A percentile compares a stretch with the other conserved stretches of the same genome.
Conservation (phyloP, 208 protist species). For the Crithidia brevicula region DNA sequence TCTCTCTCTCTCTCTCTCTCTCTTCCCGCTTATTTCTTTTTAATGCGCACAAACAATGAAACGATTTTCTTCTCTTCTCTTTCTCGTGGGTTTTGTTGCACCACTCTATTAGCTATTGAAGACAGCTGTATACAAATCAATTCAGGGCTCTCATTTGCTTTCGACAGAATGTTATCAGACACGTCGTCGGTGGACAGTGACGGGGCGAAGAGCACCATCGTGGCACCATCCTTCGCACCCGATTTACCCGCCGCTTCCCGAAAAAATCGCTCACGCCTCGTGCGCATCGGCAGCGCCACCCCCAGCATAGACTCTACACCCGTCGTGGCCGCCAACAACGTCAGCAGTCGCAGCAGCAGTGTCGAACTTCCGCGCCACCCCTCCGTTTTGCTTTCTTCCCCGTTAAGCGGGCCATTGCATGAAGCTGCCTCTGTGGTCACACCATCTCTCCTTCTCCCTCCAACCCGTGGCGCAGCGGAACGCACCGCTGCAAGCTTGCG, state of each 20-base stretch:
- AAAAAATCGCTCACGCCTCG: not conserved
- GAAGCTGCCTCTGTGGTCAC: not conserved
- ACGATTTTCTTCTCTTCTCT: not conserved
- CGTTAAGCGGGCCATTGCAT: no score
- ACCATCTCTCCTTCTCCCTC: not conserved
- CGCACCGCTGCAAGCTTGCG: not conserved
- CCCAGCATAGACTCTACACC: not conserved
- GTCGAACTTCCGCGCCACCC: no score
- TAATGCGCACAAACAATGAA: no score
- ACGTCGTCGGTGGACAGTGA: conserved; percentile 1
- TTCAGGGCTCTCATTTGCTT: no score
- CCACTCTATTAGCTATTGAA: not conserved
- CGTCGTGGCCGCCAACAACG: not conserved
- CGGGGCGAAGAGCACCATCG: not conserved
- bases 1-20: not conserved
- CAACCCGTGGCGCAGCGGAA: not conserved
- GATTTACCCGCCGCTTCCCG: not conserved
- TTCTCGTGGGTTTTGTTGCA: not conserved
- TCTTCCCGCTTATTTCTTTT: not conserved
- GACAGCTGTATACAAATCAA: no score
- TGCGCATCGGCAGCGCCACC: conserved; percentile 15
- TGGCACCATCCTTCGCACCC: not conserved
- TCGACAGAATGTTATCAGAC: not conserved
- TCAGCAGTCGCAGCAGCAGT: not conserved
- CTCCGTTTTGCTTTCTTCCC: no score